Percentiles rank a stretch among this genome's conserved stretches.
phyloP scores from a whole-genome alignment of 1,284 basidiomycete species.

The Cutaneotrichosporon sp. region DNA sequence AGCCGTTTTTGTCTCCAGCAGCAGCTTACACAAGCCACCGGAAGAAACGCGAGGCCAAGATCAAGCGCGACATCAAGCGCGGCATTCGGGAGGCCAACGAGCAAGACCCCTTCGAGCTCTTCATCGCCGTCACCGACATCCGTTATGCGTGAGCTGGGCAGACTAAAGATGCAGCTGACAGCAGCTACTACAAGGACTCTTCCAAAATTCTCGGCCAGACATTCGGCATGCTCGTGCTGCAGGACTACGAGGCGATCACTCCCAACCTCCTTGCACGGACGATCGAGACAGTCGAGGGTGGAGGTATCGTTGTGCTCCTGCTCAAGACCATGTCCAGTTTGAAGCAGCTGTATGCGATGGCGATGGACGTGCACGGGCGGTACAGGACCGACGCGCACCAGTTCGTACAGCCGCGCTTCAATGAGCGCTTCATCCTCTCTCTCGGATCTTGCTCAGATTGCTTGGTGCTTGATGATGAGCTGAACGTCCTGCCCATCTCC shows the following conservation, averaged over 20 bases:
- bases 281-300: slow-evolving; percentile 97
- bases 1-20: slow-evolving; percentile 38
- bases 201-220: slow-evolving; percentile 96
- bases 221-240: slow-evolving; percentile 94
- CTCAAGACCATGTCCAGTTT: slow-evolving; percentile 94
- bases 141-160: slow-evolving; percentile 70
- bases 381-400: slow-evolving; percentile 90
- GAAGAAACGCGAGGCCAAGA: slow-evolving; percentile 92
- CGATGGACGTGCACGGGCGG: slow-evolving; percentile 94
- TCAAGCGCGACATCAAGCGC: slow-evolving; percentile 88
- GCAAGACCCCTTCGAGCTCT: slow-evolving; percentile 96
- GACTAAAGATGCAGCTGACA: not conserved
- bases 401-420: slow-evolving; percentile 88
- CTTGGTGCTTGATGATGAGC: slow-evolving; percentile 91
- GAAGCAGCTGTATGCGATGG: slow-evolving; percentile 89
- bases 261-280: slow-evolving; percentile 95
- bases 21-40: slow-evolving; percentile 62
- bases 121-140: slow-evolving; percentile 97
- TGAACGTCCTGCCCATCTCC: slow-evolving; percentile 96
- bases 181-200: slow-evolving; percentile 83
- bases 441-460: slow-evolving; percentile 86
- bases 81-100: slow-evolving; percentile 92
- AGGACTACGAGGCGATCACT: slow-evolving; percentile 98
- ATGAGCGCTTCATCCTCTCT: slow-evolving; percentile 95
- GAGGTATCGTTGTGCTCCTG: slow-evolving; percentile 84